Conservation (phyloP, 2,329 filamentous ascomycete genomes). For the Elsinoe australis region DNA sequence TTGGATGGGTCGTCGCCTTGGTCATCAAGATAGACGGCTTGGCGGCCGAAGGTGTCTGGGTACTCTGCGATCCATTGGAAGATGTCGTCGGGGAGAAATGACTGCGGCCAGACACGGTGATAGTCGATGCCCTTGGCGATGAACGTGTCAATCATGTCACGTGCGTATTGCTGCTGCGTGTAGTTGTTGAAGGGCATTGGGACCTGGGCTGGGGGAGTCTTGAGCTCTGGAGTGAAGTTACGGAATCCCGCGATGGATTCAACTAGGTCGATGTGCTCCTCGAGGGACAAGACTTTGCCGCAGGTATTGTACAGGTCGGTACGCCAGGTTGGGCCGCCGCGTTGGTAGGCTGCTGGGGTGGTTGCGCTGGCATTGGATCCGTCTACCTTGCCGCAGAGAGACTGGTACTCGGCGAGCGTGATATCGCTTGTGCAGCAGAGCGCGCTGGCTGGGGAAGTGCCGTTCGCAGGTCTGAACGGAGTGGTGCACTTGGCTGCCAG, state of each 20-base stretch:
- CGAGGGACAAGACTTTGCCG: conserved; percentile 53
- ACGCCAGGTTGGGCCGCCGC: conserved; percentile 51
- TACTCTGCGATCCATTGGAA: conserved; percentile 59
- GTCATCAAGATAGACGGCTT: conserved; percentile 59
- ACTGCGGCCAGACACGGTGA: conserved; percentile 54
- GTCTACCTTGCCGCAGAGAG: conserved; percentile 65
- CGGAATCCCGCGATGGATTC: conserved; percentile 41
- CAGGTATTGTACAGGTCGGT: conserved; percentile 60
- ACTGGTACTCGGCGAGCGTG: conserved; percentile 59
- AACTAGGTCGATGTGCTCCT: conserved; percentile 55
- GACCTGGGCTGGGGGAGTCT: conserved; percentile 51
- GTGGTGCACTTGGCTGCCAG: conserved; percentile 57
- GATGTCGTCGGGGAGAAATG: conserved; percentile 48
- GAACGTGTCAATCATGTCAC: conserved; percentile 58
- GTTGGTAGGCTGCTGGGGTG: conserved; percentile 24
- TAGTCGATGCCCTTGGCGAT: conserved; percentile 46
- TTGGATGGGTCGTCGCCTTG: conserved; percentile 38
- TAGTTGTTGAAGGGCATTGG: conserved; percentile 61
- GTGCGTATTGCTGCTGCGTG: conserved; percentile 57
- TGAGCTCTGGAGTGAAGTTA: conserved; percentile 60
- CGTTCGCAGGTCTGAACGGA: conserved; percentile 51
- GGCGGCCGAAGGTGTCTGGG: conserved; percentile 49
- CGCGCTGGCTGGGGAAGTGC: conserved; percentile 42
- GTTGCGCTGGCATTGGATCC: conserved; percentile 23
- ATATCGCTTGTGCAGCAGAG: conserved; percentile 67